phyloP scores from a whole-genome alignment of 768 basidiomycete genomes.

The Hebeloma cylindrosporum region DNA sequence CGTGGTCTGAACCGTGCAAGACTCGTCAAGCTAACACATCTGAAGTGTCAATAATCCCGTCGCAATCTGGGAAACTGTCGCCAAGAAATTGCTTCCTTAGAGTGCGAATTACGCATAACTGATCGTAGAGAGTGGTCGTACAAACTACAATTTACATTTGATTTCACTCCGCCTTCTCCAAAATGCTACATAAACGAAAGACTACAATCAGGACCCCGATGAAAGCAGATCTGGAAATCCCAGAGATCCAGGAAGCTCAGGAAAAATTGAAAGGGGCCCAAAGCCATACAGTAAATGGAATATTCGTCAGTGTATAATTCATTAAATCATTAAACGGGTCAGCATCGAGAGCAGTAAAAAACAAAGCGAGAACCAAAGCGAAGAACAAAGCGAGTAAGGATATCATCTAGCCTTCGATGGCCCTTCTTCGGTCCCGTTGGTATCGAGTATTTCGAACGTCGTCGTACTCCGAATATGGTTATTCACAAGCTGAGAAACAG shows the following conservation, averaged over 20 bases:
- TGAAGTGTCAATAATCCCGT: slow-evolving; percentile 56
- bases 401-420: not conserved
- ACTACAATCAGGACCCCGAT: too few relatives aligned
- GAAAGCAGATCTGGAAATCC: too few relatives aligned
- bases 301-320: too few relatives aligned
- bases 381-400: not conserved
- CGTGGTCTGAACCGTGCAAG: slow-evolving; percentile 1
- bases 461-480: slow-evolving; percentile 32
- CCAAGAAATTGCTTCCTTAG: slow-evolving; percentile 25
- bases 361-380: not conserved
- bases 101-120: not conserved
- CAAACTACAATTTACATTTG: too few relatives aligned
- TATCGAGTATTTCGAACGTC: slow-evolving; percentile 27
- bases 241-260: too few relatives aligned
- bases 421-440: slow-evolving; percentile 7
- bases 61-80: slow-evolving; percentile 54
- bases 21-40: slow-evolving; percentile 11
- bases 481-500: slow-evolving; percentile 21
- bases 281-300: too few relatives aligned
- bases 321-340: too few relatives aligned
- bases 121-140: not conserved
- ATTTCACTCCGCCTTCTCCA: too few relatives aligned
- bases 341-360: too few relatives aligned
- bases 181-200: too few relatives aligned
- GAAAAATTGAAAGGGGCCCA: too few relatives aligned